Evolutionary conservation across 139 green algal genomes (phyloP), one percentile per base, ranked within the genome.

Genomic region (Coccomyxa sp.): DNA sequence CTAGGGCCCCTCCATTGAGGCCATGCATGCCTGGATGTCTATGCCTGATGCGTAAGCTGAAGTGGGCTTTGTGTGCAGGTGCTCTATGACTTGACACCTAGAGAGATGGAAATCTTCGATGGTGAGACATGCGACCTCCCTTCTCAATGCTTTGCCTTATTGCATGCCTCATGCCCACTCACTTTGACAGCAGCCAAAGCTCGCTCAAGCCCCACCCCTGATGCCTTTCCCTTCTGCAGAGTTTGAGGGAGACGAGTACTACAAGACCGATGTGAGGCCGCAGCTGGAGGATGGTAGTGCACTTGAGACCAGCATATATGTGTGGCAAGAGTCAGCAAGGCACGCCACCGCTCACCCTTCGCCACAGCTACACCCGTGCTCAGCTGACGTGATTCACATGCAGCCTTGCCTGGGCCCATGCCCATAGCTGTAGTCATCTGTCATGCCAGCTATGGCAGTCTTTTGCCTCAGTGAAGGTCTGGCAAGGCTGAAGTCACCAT

Each of bases 161-260:
- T 64, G 50, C 18, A 64, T 10, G 22, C 50, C 50, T 64, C 18
- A 64, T 64, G 10, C 50, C 2, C 5, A 22, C 27, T 7, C 22
- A 31, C 5, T 7, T 64, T 64, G 2, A n/a, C n/a, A n/a, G n/a
- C n/a, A n/a, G n/a, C n/a, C n/a, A n/a, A n/a, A n/a, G n/a, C 50
- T 64, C 41, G 7, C 34, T 8, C 14, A 31, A 75, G 0, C 14
- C n/a, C 22, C 8, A 1, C 16, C 6, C 18, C 0, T 38, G 2
- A 27, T 35, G 6, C 37, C 55, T 41, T 44, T 33, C 39, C 34
- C 22, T 73, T 33, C 31, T 78, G 70, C 40, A 76, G 90, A 90
- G 35, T 96, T 93, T 75, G 92, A 96, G 50, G 82, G 80, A 6
- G 87, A 92, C 7, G 92, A 96, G 54, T 96, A 96, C 73, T 90